Conservation (phyloP, 805 yeast species). For the Kuraishia molischiana region DNA sequence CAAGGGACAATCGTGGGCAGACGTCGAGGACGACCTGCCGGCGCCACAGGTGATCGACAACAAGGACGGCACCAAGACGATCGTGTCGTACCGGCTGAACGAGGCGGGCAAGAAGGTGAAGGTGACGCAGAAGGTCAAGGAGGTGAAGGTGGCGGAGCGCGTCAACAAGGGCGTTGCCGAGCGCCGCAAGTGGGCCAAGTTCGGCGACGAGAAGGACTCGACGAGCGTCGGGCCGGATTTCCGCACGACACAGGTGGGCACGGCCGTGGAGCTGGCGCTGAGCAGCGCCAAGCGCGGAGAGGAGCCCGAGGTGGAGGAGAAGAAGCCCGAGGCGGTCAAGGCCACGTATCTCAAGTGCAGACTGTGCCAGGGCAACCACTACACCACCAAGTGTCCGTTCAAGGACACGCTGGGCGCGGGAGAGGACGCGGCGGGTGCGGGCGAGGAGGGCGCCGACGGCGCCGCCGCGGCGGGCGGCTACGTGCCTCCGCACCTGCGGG, state of each 20-base stretch:
- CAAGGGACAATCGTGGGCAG: conserved; percentile 45
- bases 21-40: conserved; percentile 62
- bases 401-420: conserved; percentile 71
- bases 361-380: conserved; percentile 89
- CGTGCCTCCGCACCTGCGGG: conserved; percentile 55
- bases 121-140: conserved; percentile 77
- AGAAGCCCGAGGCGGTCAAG: conserved; percentile 28
- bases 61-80: conserved; percentile 84
- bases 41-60: conserved; percentile 69
- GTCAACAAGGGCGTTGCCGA: conserved; percentile 83
- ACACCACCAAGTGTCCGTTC: conserved; percentile 92
- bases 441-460: conserved; percentile 12
- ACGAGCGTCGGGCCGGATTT: conserved; percentile 80
- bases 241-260: conserved; percentile 83
- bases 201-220: conserved; percentile 65
- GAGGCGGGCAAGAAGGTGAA: conserved; percentile 78
- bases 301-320: conserved; percentile 60
- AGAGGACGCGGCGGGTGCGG: conserved; percentile 14
- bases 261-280: conserved; percentile 66
- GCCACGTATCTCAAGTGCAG: conserved; percentile 52
- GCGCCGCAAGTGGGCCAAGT: conserved; percentile 82
- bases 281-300: conserved; percentile 70
- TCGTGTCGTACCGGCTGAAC: conserved; percentile 65
- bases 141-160: conserved; percentile 64
- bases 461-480: conserved; percentile 31